These are phyloP conservation scores for Fusarium sublunatum DNA, from an alignment of 2,329 filamentous ascomycete species.

Conservation along the genomic window DNA sequence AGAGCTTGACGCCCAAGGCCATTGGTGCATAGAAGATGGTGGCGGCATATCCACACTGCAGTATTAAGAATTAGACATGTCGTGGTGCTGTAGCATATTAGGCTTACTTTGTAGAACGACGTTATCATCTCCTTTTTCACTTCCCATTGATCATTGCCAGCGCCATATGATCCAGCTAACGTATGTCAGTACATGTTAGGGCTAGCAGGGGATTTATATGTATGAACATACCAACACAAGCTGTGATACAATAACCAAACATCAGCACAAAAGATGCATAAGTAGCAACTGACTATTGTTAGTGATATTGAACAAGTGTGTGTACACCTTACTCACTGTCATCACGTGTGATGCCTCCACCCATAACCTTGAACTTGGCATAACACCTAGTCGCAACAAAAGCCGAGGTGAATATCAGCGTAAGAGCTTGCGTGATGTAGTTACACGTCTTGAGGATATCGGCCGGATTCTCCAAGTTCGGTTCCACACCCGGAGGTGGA, in stretches of 20 bases:
- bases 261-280: slow-evolving; percentile 35
- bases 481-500: slow-evolving; percentile 24
- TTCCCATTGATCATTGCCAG: slow-evolving; percentile 35
- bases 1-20: slow-evolving; percentile 57
- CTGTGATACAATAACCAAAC: slow-evolving; percentile 30
- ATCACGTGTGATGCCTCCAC: slow-evolving; percentile 22
- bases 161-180: slow-evolving; percentile 26
- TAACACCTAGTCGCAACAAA: slow-evolving; percentile 29
- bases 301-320: background rate
- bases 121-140: slow-evolving; percentile 44
- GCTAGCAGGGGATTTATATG: too few relatives aligned
- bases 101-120: slow-evolving; percentile 51
- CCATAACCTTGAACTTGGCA: slow-evolving; percentile 28
- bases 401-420: slow-evolving; percentile 7
- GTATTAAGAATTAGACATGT: background rate
- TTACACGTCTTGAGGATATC: slow-evolving; percentile 31
- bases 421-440: slow-evolving; percentile 33
- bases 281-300: slow-evolving; percentile 15
- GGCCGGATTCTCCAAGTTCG: slow-evolving; percentile 20
- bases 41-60: slow-evolving; percentile 55
- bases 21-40: slow-evolving; percentile 60
- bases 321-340: slow-evolving; percentile 15
- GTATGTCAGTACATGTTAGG: background rate
- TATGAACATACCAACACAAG: slow-evolving; percentile 19
- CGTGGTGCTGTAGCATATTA: rapidly evolving